These are phyloP conservation scores for Colletotrichum musicola DNA, from an alignment of 2,329 filamentous ascomycete genomes.

Conservation along the genomic window DNA sequence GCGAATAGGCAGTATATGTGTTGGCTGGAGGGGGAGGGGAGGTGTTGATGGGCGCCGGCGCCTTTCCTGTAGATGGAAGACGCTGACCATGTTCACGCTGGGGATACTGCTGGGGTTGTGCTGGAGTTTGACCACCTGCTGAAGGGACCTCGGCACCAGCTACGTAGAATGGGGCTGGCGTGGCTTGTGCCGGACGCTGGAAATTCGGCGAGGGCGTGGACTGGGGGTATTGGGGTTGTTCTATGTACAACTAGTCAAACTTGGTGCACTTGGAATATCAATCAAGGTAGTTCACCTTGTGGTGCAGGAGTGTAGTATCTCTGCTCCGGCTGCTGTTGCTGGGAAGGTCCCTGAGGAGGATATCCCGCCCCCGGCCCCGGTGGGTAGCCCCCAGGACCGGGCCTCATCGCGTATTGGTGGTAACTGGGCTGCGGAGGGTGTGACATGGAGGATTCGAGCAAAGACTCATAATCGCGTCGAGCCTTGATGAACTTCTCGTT, in stretches of 20 bases:
- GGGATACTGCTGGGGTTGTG: conserved; percentile 62
- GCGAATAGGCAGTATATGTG: conserved; percentile 63
- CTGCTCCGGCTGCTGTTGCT: conserved; percentile 48
- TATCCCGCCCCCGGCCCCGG: conserved; percentile 50
- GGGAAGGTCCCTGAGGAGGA: conserved; percentile 56
- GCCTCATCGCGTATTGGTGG: conserved; percentile 73
- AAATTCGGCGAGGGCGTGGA: conserved; percentile 67
- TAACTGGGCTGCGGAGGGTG: conserved; percentile 87
- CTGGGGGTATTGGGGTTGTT: conserved; percentile 61
- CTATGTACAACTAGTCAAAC: conserved; percentile 48
- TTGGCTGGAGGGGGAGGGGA: conserved; percentile 63
- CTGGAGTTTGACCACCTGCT: conserved; percentile 46
- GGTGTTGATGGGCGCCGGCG: conserved; percentile 65
- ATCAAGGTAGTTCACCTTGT: conserved; percentile 54
- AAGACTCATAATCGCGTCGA: conserved; percentile 91
- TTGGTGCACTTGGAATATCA: conserved; percentile 30
- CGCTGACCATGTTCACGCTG: conserved; percentile 64
- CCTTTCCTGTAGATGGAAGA: conserved; percentile 59
- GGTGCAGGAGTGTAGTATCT: conserved; percentile 77
- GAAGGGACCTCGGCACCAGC: conserved; percentile 68
- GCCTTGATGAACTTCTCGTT: conserved; percentile 99
- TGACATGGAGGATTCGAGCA: conserved; percentile 97
- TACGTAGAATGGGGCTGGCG: conserved; percentile 74
- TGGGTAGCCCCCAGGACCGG: conserved; percentile 60
- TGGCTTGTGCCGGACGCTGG: conserved; percentile 63